Evolutionary conservation across 2,329 filamentous ascomycete genomes (phyloP), one percentile per base, ranked within the genome.

Genomic region (Biscogniauxia mediterranea): DNA sequence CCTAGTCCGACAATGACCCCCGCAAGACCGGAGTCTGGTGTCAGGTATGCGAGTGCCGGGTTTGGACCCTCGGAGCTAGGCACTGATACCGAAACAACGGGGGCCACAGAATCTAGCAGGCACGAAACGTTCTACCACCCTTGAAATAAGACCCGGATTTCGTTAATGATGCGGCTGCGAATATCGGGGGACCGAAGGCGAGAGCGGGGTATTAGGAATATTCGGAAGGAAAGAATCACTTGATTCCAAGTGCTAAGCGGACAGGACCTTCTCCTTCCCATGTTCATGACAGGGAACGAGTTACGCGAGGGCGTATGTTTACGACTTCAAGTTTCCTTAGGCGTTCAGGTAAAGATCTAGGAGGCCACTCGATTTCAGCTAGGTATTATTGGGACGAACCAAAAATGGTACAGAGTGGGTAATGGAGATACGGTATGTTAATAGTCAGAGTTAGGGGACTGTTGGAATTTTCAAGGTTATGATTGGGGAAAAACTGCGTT

Each of bases 11-110:
- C 38, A n/a, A 46, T 5, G 6, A n/a, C 38, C 13, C 5, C 38
- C 7, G 38, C 38, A 46, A 46, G 38, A n/a, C 38, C 38, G 38
- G 38, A 2, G 15, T 46, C 38, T n/a, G 17, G 17, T n/a, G 38
- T 9, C 2, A 46, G 46, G 46, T 32, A 57, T 57, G 38, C 54
- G 32, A 52, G 21, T 25, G 21, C 19, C 9, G 50, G 50, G 9
- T 21, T 52, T 52, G 50, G 50, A 21, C 50, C 60, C 21, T n/a
- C 53, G 56, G 60, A 62, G 49, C 25, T 62, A 20, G 46, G 49
- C 49, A 26, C 52, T 8, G 52, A 59, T 8, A 21, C n/a, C 25
- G 52, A 54, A 17, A 28, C 54, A 20, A 32, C 54, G 25, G 26
- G 13, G 13, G 21, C 7, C 6, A 54, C 51, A 15, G 23, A 52